phyloP scores from a whole-genome alignment of 2,329 filamentous ascomycete genomes.

The Paracoccidioides brasiliensis region DNA sequence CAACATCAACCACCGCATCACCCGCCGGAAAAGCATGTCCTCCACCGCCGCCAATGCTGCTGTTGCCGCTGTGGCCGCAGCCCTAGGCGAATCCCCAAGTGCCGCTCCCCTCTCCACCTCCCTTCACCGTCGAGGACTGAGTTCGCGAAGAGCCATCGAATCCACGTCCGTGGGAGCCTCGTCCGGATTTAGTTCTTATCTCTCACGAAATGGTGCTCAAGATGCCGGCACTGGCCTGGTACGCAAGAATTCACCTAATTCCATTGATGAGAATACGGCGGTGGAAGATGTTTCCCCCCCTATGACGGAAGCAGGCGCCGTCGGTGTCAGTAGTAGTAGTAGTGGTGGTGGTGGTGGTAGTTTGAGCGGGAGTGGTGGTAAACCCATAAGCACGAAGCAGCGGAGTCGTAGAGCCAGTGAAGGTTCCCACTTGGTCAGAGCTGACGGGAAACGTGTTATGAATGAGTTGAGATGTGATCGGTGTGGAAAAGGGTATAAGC shows the following conservation, averaged over 20 bases:
- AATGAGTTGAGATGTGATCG: conserved; percentile 90
- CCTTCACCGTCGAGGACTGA: conserved; percentile 41
- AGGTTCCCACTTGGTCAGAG: conserved; percentile 68
- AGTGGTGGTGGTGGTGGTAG: conserved; percentile 34
- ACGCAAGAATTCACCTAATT: conserved; percentile 28
- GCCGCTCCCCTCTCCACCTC: conserved; percentile 38
- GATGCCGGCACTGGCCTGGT: conserved; percentile 17
- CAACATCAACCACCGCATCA: conserved; percentile 72
- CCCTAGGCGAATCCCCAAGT: conserved; percentile 50
- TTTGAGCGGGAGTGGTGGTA: conserved; percentile 32
- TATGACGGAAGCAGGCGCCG: no score
- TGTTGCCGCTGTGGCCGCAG: conserved; percentile 46
- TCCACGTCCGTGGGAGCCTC: conserved; percentile 44
- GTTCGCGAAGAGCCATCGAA: conserved; percentile 34
- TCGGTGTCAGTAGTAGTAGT: not conserved
- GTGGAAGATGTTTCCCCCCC: not conserved
- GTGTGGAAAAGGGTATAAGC: conserved; percentile 99
- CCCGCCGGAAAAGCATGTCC: conserved; percentile 83
- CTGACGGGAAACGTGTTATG: conserved; percentile 64
- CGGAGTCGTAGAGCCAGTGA: conserved; percentile 62
- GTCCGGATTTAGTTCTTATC: conserved; percentile 30
- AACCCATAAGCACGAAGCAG: conserved; percentile 38
- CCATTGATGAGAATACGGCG: conserved; percentile 19
- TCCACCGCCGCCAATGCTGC: conserved; percentile 61
- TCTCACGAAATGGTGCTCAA: conserved; percentile 23